Base-by-base conservation (phyloP, 1,284 basidiomycete genomes). In the Flammula alnicola region DNA sequence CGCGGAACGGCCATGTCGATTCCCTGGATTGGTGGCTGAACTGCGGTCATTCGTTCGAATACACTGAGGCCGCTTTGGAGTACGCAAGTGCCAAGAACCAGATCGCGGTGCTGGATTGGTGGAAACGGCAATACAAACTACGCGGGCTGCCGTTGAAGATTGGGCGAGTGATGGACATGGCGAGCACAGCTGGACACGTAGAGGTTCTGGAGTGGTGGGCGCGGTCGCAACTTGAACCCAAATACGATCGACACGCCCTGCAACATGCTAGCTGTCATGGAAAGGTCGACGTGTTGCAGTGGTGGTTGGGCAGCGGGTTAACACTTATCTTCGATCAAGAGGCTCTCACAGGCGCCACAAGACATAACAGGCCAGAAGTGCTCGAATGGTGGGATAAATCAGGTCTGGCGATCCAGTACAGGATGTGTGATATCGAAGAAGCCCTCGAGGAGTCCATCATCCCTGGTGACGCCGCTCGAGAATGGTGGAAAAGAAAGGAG, bases 341-440 rank as follows among this genome's bases (percentile, higher is more conserved):
- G 51, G 84, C 82, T 7, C 72, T 93, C 48, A 81, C 80, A 4
- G 84, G 87, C 26, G 90, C 91, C 23, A 92, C 91, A 20, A 75
- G 84, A 55, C 83, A 91, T 65, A 88, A 91, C 57, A 78, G 85
- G 32, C 83, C 86, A n/a, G 86, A 88, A 58, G 86, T 90, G 17
- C 71, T 93, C 23, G 84, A 90, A 54, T 93, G 91, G 91, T 93
- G 91, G 91, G 79, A 88, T 54, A 79, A 79, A 57, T 86, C 81
- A 45, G 84, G 84, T 6, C 71, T 93, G 40, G 78, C 85, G 3
- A 82, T 93, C 50, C 84, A 88, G 61, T 93, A 91, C 66, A 79
- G 90, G 42, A 84, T 90, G 78, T 91, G 89, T 62, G 90, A 93
- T 70, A 83, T 87, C 47, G 91, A 93, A 63, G 91, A 91, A 71